Evolutionary conservation across 805 yeast genomes (phyloP).

Genomic region (Candida silvatica): DNA sequence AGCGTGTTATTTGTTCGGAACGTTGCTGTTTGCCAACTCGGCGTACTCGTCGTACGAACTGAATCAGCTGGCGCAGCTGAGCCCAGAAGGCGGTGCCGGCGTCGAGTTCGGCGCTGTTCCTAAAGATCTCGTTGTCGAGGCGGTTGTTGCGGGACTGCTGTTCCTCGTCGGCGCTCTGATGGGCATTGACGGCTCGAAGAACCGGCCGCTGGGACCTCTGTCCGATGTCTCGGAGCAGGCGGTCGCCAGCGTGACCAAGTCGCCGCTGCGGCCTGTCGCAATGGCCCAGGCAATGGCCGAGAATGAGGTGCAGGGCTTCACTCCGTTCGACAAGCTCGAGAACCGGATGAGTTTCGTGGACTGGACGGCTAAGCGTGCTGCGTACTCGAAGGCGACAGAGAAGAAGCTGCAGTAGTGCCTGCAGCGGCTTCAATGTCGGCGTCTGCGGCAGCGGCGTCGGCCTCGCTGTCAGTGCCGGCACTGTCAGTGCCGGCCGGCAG

Average conservation of each 20-base stretch:
- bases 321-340: constrained; percentile 35
- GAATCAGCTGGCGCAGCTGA: constrained; percentile 29
- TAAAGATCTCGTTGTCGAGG: constrained; percentile 42
- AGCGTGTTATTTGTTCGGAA: constrained; percentile 6
- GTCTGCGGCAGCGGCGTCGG: too few relatives aligned
- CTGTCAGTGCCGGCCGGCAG: too few relatives aligned
- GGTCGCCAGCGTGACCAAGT: constrained; percentile 17
- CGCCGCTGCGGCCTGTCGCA: constrained; percentile 35
- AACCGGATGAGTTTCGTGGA: constrained; percentile 46
- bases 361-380: constrained; percentile 33
- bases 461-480: too few relatives aligned
- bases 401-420: too few relatives aligned
- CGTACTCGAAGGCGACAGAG: constrained; percentile 33
- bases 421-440: too few relatives aligned
- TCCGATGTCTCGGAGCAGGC: constrained; percentile 23
- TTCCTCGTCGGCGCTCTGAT: constrained; percentile 30
- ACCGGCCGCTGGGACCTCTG: constrained; percentile 9
- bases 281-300: constrained; percentile 39
- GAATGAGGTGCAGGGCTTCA: constrained; percentile 37
- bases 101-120: constrained; percentile 23
- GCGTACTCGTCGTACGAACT: constrained; percentile 48
- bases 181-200: constrained; percentile 19
- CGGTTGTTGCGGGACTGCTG: constrained; percentile 36
- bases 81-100: too few relatives aligned
- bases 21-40: constrained; percentile 32